These are phyloP conservation scores for Plectranthus barbatus DNA, from an alignment of 257 asterid species.

Conservation along the genomic window DNA sequence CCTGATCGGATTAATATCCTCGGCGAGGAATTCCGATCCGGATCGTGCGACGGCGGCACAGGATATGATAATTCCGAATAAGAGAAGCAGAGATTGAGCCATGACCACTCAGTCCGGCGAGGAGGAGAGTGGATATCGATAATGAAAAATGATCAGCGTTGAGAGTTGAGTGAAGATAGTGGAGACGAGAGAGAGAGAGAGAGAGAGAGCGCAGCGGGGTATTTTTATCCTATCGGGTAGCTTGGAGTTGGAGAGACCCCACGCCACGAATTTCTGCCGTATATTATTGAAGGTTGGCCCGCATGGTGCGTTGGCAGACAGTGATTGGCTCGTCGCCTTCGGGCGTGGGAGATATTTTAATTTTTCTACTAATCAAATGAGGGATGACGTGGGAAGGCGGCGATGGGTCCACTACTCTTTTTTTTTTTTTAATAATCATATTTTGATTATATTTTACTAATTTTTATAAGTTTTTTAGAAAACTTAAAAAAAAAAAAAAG, in stretches of 20 bases:
- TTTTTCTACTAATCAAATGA: not conserved
- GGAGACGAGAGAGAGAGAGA: too few relatives aligned
- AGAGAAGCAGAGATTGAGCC: constrained; percentile 37
- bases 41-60: constrained; percentile 21
- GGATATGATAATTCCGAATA: constrained; percentile 37
- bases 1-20: constrained; percentile 64
- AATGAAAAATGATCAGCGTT: not conserved
- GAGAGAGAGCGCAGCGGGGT: not conserved
- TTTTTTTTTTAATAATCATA: too few relatives aligned
- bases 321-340: too few relatives aligned
- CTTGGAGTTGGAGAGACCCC: constrained; percentile 14
- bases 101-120: constrained; percentile 15
- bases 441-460: not conserved
- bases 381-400: not conserved
- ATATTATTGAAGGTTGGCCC: constrained; percentile 1
- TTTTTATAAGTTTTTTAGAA: too few relatives aligned
- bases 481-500: too few relatives aligned
- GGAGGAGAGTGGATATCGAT: not conserved
- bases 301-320: too few relatives aligned
- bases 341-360: too few relatives aligned
- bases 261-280: not conserved
- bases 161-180: not conserved
- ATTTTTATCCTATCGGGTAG: not conserved
- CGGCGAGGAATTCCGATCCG: constrained; percentile 28
- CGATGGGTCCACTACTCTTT: too few relatives aligned